Base-by-base conservation (phyloP, 106 monocot genomes). In the Dioscorea alata region DNA sequence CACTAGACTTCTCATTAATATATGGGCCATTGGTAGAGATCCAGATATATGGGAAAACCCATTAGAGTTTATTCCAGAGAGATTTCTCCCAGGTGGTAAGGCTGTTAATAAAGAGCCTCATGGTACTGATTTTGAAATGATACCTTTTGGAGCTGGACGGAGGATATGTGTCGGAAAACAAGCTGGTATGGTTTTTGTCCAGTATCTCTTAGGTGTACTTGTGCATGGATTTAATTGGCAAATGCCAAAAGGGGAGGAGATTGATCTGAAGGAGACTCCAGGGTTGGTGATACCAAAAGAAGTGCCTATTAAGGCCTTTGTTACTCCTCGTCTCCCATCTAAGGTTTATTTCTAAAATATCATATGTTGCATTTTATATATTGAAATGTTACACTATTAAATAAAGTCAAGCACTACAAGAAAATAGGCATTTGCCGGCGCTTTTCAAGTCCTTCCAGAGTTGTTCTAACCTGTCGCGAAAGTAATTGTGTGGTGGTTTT, bases 11-110 rank as follows among this genome's bases (percentile, higher is more conserved):
- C 32, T 76, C 0, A 65, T 79, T 13, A 86, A 86, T 66, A 48
- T 75, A 8, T 86, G 73, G 61, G 86, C 82, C 16, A 79, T 86
- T 13, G 72, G 69, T 4, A 23, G 73, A 31, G 73, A 82, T 23
- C 79, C 79, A 5, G 21, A 63, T 3, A 42, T 67, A 35, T 82
- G 86, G 86, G 62, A 76, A 21, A 25, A 74, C 4, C 79, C 79
- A 19, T 6, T 71, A 33, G 71, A 66, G 57, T 83, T 73, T 66
- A 7, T 23, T 15, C 85, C 85, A 13, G 81, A 75, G 63, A 81
- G 85, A 63, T 85, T 78, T 59, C 13, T 61, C 23, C 3, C 2
- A 28, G 22, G 20, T 21, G 59, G 59, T 6, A 59, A 59, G 16
- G 59, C 12, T 0, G 33, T 5, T 9, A 17, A 10, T 25, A 48